phyloP scores from a whole-genome alignment of 148 eudicot genomes.

The Chenopodium quinoa region DNA sequence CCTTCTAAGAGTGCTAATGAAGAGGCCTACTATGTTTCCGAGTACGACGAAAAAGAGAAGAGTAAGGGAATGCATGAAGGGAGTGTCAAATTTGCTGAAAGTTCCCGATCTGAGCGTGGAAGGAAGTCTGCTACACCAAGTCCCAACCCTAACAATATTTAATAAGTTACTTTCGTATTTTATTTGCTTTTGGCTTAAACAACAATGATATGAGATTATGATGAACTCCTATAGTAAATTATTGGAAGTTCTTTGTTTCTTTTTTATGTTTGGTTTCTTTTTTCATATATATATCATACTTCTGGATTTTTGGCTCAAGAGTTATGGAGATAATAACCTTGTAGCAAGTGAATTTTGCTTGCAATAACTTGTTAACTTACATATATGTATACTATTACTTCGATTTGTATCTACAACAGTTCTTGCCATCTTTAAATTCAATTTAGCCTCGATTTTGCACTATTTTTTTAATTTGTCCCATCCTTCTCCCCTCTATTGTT shows the following conservation, averaged over 20 bases:
- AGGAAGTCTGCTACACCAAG: conserved; percentile 8
- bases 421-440: too few species aligned
- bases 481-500: too few species aligned
- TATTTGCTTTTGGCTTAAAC: not conserved
- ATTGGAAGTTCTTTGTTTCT: not conserved
- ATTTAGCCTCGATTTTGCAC: too few species aligned
- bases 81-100: conserved; percentile 49
- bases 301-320: not conserved
- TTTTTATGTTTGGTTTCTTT: not conserved
- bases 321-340: not conserved
- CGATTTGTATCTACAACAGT: not conserved
- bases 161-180: not conserved
- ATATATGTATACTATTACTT: not conserved
- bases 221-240: conserved; percentile 2
- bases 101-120: conserved; percentile 42
- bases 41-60: conserved; percentile 47
- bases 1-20: conserved; percentile 30
- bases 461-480: too few species aligned
- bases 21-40: conserved; percentile 41
- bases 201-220: not conserved
- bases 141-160: conserved; percentile 7
- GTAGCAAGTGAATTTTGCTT: not conserved
- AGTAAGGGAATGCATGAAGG: conserved; percentile 49
- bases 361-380: not conserved
- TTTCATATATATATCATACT: not conserved